These are phyloP conservation scores for Elongisporangium prolatum DNA, from an alignment of 352 stramenopile genomes.

Conservation along the genomic window DNA sequence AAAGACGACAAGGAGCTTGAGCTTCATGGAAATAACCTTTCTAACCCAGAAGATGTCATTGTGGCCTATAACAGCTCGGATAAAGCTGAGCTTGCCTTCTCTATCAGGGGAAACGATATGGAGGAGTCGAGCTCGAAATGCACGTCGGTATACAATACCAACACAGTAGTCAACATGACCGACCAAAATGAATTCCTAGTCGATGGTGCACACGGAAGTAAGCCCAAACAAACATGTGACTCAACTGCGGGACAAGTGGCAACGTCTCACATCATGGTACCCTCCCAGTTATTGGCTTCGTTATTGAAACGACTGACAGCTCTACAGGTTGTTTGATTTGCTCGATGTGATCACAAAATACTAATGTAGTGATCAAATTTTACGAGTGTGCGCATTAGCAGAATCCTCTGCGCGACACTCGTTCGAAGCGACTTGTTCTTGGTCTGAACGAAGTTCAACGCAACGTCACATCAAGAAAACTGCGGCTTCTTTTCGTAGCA, in stretches of 20 bases:
- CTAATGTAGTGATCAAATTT: neutral
- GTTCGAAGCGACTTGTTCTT: constrained; percentile 81
- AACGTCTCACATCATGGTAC: too few relatives aligned
- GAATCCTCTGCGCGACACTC: constrained; percentile 60
- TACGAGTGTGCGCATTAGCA: constrained; percentile 67
- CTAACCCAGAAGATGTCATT: neutral
- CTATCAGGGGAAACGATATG: neutral
- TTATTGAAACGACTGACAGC: constrained; percentile 22
- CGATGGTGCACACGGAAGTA: too few relatives aligned
- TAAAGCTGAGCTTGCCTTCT: neutral
- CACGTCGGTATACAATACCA: neutral
- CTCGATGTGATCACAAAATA: neutral
- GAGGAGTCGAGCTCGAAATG: neutral
- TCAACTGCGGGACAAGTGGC: neutral
- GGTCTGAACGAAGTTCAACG: constrained; percentile 90
- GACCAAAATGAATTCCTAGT: neutral
- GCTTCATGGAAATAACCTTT: neutral
- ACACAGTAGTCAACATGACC: neutral
- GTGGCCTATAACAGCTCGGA: neutral
- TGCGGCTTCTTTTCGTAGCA: constrained; percentile 85
- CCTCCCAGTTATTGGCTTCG: constrained; percentile 7
- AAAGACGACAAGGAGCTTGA: neutral
- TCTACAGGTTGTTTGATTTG: constrained; percentile 16
- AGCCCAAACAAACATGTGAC: too few relatives aligned
- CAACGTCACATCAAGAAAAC: constrained; percentile 78